A percentile compares a stretch with the other conserved stretches of the same genome.
phyloP scores from a whole-genome alignment of 2,329 filamentous ascomycete species.

The Neonectria ditissima region DNA sequence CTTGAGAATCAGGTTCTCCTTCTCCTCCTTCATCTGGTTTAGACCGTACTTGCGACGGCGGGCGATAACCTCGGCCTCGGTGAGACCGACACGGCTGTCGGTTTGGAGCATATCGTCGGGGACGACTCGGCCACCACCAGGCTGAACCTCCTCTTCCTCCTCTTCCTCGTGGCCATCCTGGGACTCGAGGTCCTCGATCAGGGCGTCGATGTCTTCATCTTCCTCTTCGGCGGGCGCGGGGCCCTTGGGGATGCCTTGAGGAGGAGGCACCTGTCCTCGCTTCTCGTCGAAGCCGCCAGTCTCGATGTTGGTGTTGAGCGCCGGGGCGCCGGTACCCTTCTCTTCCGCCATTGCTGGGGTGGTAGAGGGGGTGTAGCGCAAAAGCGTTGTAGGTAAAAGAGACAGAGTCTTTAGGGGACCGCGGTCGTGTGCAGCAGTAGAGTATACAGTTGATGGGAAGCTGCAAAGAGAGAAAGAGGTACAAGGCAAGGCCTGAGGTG shows the following conservation, averaged over 20 bases:
- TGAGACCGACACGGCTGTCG: slow-evolving; percentile 78
- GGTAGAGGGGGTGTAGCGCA: slow-evolving; percentile 32
- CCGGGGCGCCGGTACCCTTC: slow-evolving; percentile 64
- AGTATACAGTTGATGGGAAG: slow-evolving; percentile 27
- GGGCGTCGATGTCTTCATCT: slow-evolving; percentile 82
- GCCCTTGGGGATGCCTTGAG: slow-evolving; percentile 52
- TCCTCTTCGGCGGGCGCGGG: slow-evolving; percentile 68
- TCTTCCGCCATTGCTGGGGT: slow-evolving; percentile 64
- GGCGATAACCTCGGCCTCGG: slow-evolving; percentile 73
- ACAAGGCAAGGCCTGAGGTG: slow-evolving; percentile 41
- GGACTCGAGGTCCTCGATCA: slow-evolving; percentile 89
- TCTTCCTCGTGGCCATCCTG: slow-evolving; percentile 78
- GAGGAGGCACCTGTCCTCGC: slow-evolving; percentile 52
- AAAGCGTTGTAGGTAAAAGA: slow-evolving; percentile 35
- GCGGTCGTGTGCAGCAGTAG: slow-evolving; percentile 42
- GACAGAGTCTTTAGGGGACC: slow-evolving; percentile 33
- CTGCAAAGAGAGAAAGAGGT: slow-evolving; percentile 42
- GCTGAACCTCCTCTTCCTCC: slow-evolving; percentile 62
- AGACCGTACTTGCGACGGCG: slow-evolving; percentile 80
- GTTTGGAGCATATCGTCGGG: slow-evolving; percentile 84
- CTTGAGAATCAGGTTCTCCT: slow-evolving; percentile 86
- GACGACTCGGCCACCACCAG: slow-evolving; percentile 69
- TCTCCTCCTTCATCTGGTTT: slow-evolving; percentile 93
- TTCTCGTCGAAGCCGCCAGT: slow-evolving; percentile 76
- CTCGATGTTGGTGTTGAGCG: slow-evolving; percentile 73